Base-by-base conservation (phyloP, 2,329 filamentous ascomycete genomes). In the Colletotrichum navitas region DNA sequence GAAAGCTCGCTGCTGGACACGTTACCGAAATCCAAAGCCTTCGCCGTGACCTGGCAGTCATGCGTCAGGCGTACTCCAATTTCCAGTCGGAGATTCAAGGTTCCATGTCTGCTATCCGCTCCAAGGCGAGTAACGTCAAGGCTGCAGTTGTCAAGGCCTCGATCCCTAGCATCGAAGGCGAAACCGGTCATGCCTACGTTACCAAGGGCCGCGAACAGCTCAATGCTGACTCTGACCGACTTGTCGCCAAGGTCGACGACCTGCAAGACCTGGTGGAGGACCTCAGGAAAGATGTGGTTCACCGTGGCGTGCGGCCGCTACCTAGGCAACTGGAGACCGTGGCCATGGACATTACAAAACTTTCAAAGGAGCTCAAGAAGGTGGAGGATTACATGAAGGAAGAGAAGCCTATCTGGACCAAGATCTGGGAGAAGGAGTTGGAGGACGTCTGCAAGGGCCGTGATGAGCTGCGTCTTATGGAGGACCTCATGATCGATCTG, bases 371-470 rank as follows among this genome's bases (percentile, higher is more conserved):
- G 78, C 90, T 99, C 74, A 96, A 94, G 87, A 95, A 93, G 83
- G 92, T 99, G 88, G 93, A 97, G 79, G 95, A 97, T 21, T 97
- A 93, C 84, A 89, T 99, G 83, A 92, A 91, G 76, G 89, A 90
- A 58, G 96, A 99, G 87, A 97, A 97, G 81, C 96, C 96, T 0
- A 87, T 98, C 69, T 99, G 96, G 95, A 98, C 94, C 66, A 98
- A 98, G 89, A 97, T 98, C 74, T 99, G 96, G 96, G 95, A 98
- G 88, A 95, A 97, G 83, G 95, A 98, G 81, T 86, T 99, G 56
- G 94, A 98, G 81, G 92, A 95, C 63, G 95, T 99, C 3, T 98
- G 96, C 83, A 94, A 97, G 80, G 96, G 98, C 78, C 91, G 95
- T 75, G 95, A 98, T 79, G 91, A 98, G 81, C 89, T 99, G 76